Base-by-base conservation (phyloP, 2,329 filamentous ascomycete genomes). In the Penicillium sp. region DNA sequence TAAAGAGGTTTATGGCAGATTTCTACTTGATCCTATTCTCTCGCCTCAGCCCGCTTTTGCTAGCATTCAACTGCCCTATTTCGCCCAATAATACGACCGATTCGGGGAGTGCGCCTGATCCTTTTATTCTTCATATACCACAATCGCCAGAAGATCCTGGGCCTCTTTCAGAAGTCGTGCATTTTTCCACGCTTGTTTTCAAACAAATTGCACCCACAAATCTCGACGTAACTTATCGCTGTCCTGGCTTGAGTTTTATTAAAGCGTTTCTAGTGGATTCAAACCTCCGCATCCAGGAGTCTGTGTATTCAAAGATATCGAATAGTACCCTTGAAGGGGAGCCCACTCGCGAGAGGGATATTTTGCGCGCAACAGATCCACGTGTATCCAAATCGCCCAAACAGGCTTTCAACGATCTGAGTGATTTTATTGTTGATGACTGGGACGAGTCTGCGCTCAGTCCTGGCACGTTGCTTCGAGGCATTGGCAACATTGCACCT, bases 1-100 rank as follows among this genome's bases (percentile, higher is more conserved):
- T 55, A 26, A 53, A 26, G 21, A 21, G 15, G 5, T 31, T 67
- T 15, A 58, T 11, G 35, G 17, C 29, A 80, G 78, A 75, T 51
- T 67, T 77, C 21, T 75, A 75, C 54, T 61, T 81, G 17, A 64
- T 79, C 41, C 51, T 82, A 11, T 80, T 75, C 66, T 81, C 80
- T n/a, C 71, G 69, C 35, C 69, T 77, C 11, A 79, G 73, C 56
- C 60, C 64, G 41, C 62, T 80, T 21, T 71, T 72, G 26, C 66
- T 75, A 53, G 64, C 61, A 46, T 76, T 79, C 63, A 70, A 73
- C 44, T 71, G 73, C 69, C 69, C 73, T 6, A 62, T 67, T 47
- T 59, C 68, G 49, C 52, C 56, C 13, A 67, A 73, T 19, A 67
- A 66, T 41, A 47, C 66, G 9, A 67, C 65, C 8, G 66, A 70